Conservation (phyloP, 75 land plant species). For the Adiantum capillusveneris region DNA sequence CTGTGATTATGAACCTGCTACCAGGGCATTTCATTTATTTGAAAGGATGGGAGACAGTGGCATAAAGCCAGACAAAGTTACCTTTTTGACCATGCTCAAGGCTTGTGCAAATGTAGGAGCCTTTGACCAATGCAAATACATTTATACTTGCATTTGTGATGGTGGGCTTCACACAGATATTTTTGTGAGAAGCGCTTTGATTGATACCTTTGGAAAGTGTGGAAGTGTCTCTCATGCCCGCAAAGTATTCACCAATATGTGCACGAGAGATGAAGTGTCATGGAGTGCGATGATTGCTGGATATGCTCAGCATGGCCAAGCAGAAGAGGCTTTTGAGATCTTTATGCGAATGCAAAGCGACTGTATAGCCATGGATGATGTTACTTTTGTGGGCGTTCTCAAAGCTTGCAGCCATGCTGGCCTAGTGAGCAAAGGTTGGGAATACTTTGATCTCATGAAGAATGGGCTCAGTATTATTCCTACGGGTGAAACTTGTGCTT, state of each 20-base stretch:
- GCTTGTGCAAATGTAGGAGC: conserved; percentile 48
- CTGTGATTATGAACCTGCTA: neutral
- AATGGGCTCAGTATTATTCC: conserved; percentile 12
- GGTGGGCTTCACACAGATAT: conserved; percentile 13
- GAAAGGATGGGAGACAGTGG: conserved; percentile 25
- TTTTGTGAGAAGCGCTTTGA: conserved; percentile 4
- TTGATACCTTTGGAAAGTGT: conserved; percentile 29
- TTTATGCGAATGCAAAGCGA: conserved; percentile 10
- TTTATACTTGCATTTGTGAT: conserved; percentile 34
- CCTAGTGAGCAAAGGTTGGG: conserved; percentile 12
- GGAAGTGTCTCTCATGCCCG: conserved; percentile 8
- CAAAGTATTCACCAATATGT: conserved; percentile 15
- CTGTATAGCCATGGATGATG: neutral
- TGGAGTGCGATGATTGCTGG: conserved; percentile 26
- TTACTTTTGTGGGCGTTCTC: conserved; percentile 22
- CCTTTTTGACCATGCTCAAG: conserved; percentile 30
- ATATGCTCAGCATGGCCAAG: conserved; percentile 21
- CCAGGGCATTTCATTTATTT: conserved; percentile 40
- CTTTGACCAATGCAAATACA: conserved; percentile 40
- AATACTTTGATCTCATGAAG: conserved; percentile 14
- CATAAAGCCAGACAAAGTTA: conserved; percentile 35
- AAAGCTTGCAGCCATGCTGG: conserved; percentile 30
- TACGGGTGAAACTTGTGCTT: conserved; percentile 13
- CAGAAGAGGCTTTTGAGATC: conserved; percentile 7
- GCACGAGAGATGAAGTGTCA: conserved; percentile 8